Evolutionary conservation across 176 grass and related monocot species (phyloP), one percentile per base, ranked within the genome.

Genomic region (Triticum urartu): DNA sequence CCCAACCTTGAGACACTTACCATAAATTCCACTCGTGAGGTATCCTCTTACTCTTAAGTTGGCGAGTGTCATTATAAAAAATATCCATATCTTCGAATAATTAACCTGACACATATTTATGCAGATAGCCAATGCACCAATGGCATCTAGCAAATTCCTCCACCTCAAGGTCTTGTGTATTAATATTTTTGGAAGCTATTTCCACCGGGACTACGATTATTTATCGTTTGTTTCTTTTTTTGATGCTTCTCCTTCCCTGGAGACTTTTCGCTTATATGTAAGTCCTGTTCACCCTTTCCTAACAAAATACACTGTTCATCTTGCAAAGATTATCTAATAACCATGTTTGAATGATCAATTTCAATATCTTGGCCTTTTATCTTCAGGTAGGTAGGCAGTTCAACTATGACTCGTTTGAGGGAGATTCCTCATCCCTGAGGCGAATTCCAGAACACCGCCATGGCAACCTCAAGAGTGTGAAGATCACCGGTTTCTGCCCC

Each of bases 1-100:
- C 84, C 76, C 11, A 86, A 72, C 59, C 50, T 86, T 24, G 65
- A 86, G 66, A 86, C 52, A 72, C 76, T 86, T 47, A 12, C 18
- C 9, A 59, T 86, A 79, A 0, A 0, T 21, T 58, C 32, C 0
- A 0, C 0, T 20, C 1, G 0, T 32, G 39, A 80, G 85, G 85
- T 80, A 80, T 86, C 5, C 25, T 72, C 25, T 62, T 58, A 34
- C 4, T 56, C 36, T 15, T n/a, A 71, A 71, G 35, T 71, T 38
- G 20, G 35, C 11, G 39, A 71, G 5, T 69, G 33, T 36, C 33
- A 11, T 3, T 18, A 22, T 39, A 1, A 72, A 1, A 1, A 20
- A 0, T 20, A 72, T 5, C 22, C 40, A 35, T 45, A 35, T 30
- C 0, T 33, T 61, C 6, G 6, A 48, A 14, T 36, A 60, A 68